phyloP scores from a whole-genome alignment of 768 basidiomycete species.

The Boletus rubescentipes region DNA sequence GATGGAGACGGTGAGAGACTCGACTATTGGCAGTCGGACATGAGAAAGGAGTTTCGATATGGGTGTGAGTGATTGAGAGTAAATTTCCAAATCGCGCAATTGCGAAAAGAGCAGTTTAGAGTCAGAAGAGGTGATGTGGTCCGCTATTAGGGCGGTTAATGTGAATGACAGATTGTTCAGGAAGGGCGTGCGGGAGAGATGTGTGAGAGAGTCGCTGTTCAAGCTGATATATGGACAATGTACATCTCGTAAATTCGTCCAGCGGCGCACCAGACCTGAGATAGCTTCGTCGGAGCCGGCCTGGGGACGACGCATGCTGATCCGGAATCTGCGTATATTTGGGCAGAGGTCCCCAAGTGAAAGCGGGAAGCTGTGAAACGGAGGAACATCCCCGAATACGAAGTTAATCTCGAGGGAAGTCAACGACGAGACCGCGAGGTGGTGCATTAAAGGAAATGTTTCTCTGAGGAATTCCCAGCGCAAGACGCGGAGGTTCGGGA shows the following conservation, averaged over 20 bases:
- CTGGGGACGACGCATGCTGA: conserved; percentile 19
- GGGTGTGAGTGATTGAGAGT: neutral
- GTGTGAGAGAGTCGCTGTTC: conserved; percentile 13
- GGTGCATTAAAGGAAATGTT: conserved; percentile 16
- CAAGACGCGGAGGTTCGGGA: conserved; percentile 20
- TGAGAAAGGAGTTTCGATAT: conserved; percentile 1
- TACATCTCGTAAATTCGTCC: conserved; percentile 15
- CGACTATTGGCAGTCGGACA: conserved; percentile 4
- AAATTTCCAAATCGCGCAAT: conserved; percentile 12
- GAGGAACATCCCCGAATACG: conserved; percentile 17
- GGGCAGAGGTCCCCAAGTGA: conserved; percentile 20
- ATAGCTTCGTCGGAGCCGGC: conserved; percentile 6
- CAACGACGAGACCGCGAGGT: conserved; percentile 11
- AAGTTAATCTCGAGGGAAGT: conserved; percentile 23
- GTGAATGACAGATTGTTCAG: conserved; percentile 11
- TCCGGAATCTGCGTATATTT: conserved; percentile 8
- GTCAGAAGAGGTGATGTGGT: conserved; percentile 3
- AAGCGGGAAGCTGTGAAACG: conserved; percentile 17
- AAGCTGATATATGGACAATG: conserved; percentile 14
- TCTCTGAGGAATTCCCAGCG: conserved; percentile 21
- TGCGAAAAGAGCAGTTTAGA: conserved; percentile 3
- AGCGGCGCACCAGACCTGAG: conserved; percentile 14
- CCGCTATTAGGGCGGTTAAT: neutral
- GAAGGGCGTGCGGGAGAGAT: conserved; percentile 15
- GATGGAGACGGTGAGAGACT: conserved; percentile 8